Evolutionary conservation across 1,284 basidiomycete genomes (phyloP).

Genomic region (Trichosporon coremiiforme): DNA sequence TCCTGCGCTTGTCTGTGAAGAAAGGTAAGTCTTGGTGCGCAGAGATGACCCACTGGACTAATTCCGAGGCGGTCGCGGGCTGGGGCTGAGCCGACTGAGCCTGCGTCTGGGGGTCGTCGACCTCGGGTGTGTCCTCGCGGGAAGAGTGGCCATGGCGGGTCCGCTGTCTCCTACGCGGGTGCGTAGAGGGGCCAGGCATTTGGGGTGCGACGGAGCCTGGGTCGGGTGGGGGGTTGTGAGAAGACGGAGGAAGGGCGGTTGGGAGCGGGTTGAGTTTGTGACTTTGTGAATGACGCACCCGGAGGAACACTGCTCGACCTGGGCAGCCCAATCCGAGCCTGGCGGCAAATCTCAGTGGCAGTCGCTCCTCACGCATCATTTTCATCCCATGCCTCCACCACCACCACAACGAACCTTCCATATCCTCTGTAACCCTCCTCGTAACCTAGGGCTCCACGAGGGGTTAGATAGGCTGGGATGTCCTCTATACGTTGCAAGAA

Average conservation of each 20-base stretch:
- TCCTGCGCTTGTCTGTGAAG: constrained; percentile 32
- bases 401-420: neutral
- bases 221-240: neutral
- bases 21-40: neutral
- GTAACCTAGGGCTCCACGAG: no score
- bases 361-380: neutral
- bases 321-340: neutral
- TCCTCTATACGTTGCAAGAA: neutral
- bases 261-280: constrained; percentile 1
- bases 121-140: constrained; percentile 15
- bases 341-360: constrained; percentile 16
- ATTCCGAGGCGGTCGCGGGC: neutral
- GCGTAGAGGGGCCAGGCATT: constrained; percentile 18
- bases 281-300: constrained; percentile 11
- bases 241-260: constrained; percentile 6
- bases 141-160: constrained; percentile 17
- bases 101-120: constrained; percentile 10
- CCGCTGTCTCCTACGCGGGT: constrained; percentile 17
- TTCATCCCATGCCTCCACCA: neutral
- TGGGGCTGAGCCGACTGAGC: neutral
- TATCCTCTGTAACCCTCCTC: neutral
- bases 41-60: neutral
- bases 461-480: neutral
- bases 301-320: neutral
- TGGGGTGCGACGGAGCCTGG: neutral